Evolutionary conservation across 176 grass and related monocot genomes (phyloP).

Genomic region (Cenchrus purpureus): DNA sequence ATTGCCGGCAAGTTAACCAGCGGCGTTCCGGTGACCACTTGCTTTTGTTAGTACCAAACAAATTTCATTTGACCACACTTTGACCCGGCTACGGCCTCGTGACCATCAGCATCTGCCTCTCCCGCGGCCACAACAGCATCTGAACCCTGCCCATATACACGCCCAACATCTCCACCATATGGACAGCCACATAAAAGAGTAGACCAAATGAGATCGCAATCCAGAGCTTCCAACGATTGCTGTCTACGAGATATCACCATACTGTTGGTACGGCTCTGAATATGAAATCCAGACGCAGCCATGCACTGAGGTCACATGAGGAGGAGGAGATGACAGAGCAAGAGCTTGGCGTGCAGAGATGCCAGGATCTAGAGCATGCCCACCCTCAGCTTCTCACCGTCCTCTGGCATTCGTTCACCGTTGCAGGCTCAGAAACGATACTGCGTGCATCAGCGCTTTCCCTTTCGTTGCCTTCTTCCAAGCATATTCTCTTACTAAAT

Average conservation of each 20-base stretch:
- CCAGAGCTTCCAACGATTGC: constrained; percentile 49
- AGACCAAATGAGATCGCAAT: constrained; percentile 38
- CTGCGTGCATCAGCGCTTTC: background rate
- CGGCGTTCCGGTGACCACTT: constrained; percentile 8
- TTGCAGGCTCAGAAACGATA: constrained; percentile 6
- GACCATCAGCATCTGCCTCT: constrained; percentile 18
- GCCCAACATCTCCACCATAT: constrained; percentile 17
- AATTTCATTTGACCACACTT: constrained; percentile 23
- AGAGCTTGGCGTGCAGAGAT: constrained; percentile 20
- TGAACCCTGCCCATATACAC: constrained; percentile 30
- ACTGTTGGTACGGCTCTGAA: constrained; percentile 52
- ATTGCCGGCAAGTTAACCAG: constrained; percentile 8
- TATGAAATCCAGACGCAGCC: constrained; percentile 35
- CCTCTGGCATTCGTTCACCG: background rate
- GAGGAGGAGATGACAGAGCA: constrained; percentile 8
- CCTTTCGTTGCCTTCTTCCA: background rate
- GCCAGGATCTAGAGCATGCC: constrained; percentile 33
- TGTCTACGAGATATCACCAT: constrained; percentile 39
- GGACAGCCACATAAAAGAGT: constrained; percentile 1
- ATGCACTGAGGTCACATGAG: constrained; percentile 16
- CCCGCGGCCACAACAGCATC: background rate
- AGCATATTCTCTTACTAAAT: constrained; percentile 5
- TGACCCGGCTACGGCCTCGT: constrained; percentile 35
- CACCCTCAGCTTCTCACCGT: constrained; percentile 2
- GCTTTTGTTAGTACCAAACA: background rate